Conservation (phyloP, 441 rosid genomes). For the Aleurites moluccanus region DNA sequence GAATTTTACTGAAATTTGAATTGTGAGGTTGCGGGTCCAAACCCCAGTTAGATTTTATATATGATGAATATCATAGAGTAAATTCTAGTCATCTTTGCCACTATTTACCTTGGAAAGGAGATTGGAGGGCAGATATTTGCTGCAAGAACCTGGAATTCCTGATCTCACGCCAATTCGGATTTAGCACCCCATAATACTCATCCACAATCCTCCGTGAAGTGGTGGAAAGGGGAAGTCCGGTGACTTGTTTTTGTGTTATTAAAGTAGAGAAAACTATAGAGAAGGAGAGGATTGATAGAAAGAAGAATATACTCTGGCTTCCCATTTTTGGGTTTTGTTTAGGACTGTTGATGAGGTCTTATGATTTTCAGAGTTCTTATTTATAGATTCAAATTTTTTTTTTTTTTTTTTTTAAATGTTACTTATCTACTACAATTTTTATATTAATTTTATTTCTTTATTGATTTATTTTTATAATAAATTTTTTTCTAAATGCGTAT, state of each 20-base stretch:
- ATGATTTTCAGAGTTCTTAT: background rate
- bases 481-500: too few species aligned
- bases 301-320: constrained; percentile 19
- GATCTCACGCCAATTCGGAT: constrained; percentile 52
- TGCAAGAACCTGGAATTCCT: constrained; percentile 57
- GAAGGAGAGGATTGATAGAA: constrained; percentile 14
- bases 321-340: constrained; percentile 21
- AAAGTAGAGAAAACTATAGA: constrained; percentile 12
- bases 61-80: too few species aligned
- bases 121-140: constrained; percentile 53
- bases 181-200: constrained; percentile 60
- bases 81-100: too few species aligned
- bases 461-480: too few species aligned
- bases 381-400: too few species aligned
- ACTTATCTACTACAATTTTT: too few species aligned
- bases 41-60: too few species aligned
- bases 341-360: too few species aligned
- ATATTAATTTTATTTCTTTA: too few species aligned
- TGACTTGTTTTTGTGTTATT: constrained; percentile 19
- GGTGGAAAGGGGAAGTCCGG: constrained; percentile 62
- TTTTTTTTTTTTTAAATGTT: too few species aligned
- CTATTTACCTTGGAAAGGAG: constrained; percentile 40
- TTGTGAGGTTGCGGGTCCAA: background rate
- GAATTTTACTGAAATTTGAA: background rate
- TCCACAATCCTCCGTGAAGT: constrained; percentile 75